phyloP scores from a whole-genome alignment of 2,329 filamentous ascomycete species.

The Pseudogymnoascus sp. region DNA sequence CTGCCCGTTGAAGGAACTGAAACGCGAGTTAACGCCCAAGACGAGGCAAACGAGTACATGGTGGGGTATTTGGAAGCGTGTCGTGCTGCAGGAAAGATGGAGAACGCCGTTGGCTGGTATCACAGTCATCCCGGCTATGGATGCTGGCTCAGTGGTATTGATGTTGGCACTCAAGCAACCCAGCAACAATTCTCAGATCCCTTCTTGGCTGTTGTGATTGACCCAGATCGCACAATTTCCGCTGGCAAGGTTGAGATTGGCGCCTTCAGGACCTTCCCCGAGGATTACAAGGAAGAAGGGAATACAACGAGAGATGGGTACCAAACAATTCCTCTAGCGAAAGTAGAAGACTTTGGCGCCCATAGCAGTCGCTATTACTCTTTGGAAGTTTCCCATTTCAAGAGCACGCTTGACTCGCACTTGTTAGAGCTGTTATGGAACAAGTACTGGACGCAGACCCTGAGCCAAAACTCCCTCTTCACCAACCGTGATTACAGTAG shows the following conservation, averaged over 20 bases:
- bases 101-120: constrained; percentile 97
- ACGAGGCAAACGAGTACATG: constrained; percentile 96
- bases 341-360: constrained; percentile 92
- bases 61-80: constrained; percentile 73
- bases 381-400: constrained; percentile 88
- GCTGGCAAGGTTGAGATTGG: constrained; percentile 93
- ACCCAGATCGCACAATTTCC: constrained; percentile 90
- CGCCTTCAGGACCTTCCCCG: constrained; percentile 85
- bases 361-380: constrained; percentile 87
- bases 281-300: constrained; percentile 55
- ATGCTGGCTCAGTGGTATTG: constrained; percentile 95
- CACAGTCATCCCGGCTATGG: constrained; percentile 96
- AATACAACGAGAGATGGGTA: constrained; percentile 48
- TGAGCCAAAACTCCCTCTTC: constrained; percentile 82
- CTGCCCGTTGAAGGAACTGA: constrained; percentile 97
- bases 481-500: constrained; percentile 89
- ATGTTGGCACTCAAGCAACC: constrained; percentile 78
- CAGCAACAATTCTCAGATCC: constrained; percentile 85
- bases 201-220: constrained; percentile 91
- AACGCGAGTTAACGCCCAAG: constrained; percentile 91
- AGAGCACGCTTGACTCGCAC: constrained; percentile 80
- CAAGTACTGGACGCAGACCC: constrained; percentile 97
- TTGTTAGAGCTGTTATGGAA: constrained; percentile 90
- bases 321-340: constrained; percentile 78
- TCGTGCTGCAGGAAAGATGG: constrained; percentile 68